These are phyloP conservation scores for Phytophthora agathidicida DNA, from an alignment of 352 stramenopile genomes.

Conservation along the genomic window DNA sequence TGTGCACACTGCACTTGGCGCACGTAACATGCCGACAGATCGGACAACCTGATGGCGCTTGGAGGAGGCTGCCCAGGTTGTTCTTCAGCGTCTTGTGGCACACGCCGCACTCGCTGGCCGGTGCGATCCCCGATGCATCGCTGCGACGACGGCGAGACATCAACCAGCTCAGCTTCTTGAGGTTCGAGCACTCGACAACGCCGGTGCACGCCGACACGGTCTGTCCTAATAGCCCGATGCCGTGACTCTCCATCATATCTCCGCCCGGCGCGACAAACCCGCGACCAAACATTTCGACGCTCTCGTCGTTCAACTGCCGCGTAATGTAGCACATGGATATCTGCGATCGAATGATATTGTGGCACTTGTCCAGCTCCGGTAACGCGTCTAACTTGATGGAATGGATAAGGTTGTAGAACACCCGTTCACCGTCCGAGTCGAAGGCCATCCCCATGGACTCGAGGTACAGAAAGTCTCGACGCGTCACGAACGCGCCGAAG, in stretches of 20 bases:
- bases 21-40: constrained; percentile 39
- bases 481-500: constrained; percentile 33
- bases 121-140: constrained; percentile 15
- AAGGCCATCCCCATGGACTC: constrained; percentile 47
- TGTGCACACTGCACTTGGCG: constrained; percentile 51
- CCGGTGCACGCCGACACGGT: constrained; percentile 31
- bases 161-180: constrained; percentile 69
- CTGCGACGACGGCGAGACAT: constrained; percentile 32
- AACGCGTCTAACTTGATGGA: constrained; percentile 39
- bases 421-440: constrained; percentile 36
- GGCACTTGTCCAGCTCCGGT: constrained; percentile 7
- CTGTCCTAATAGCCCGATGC: constrained; percentile 35
- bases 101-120: constrained; percentile 27
- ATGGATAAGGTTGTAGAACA: constrained; percentile 53
- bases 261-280: constrained; percentile 50
- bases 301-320: constrained; percentile 31
- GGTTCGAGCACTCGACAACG: constrained; percentile 50
- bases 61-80: constrained; percentile 24
- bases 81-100: constrained; percentile 36
- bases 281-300: constrained; percentile 55
- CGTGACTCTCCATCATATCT: constrained; percentile 45
- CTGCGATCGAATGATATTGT: constrained; percentile 45
- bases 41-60: constrained; percentile 25
- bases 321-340: constrained; percentile 57
- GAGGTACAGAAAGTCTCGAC: constrained; percentile 43